A percentile compares a stretch with the other conserved stretches of the same genome.
These are phyloP conservation scores for Mycena sp. DNA, from an alignment of 1,284 basidiomycete species.

Conservation along the genomic window DNA sequence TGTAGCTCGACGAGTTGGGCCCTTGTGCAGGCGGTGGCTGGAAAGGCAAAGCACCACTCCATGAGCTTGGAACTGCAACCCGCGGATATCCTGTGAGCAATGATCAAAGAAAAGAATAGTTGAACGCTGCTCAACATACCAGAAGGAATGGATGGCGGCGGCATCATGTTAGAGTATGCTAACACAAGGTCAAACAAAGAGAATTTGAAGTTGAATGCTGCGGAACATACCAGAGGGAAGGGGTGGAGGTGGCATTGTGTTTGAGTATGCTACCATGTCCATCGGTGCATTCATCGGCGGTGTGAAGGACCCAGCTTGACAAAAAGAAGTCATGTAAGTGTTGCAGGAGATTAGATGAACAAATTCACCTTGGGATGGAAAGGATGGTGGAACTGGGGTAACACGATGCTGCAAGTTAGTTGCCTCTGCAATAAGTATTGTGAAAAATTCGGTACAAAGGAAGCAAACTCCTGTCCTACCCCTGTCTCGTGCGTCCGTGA, in stretches of 20 bases:
- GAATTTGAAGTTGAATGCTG: neutral
- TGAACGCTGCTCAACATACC: neutral
- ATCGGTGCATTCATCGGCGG: too few species aligned
- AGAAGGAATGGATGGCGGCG: neutral
- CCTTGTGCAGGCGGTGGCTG: neutral
- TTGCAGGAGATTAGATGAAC: too few species aligned
- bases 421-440: neutral
- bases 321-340: too few species aligned
- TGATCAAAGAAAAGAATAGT: too few species aligned
- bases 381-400: neutral
- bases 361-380: too few species aligned
- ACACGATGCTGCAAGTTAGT: neutral
- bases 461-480: neutral
- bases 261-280: neutral
- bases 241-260: too few species aligned
- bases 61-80: neutral
- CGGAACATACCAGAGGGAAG: too few species aligned
- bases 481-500: neutral
- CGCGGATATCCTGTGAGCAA: neutral
- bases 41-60: neutral
- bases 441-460: neutral
- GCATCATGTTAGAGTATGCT: too few species aligned
- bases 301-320: too few species aligned
- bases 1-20: slow-evolving; percentile 39
- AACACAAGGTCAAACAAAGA: too few species aligned